Evolutionary conservation across 2,329 filamentous ascomycete species (phyloP).

Genomic region (Colletotrichum neosansevieriae): DNA sequence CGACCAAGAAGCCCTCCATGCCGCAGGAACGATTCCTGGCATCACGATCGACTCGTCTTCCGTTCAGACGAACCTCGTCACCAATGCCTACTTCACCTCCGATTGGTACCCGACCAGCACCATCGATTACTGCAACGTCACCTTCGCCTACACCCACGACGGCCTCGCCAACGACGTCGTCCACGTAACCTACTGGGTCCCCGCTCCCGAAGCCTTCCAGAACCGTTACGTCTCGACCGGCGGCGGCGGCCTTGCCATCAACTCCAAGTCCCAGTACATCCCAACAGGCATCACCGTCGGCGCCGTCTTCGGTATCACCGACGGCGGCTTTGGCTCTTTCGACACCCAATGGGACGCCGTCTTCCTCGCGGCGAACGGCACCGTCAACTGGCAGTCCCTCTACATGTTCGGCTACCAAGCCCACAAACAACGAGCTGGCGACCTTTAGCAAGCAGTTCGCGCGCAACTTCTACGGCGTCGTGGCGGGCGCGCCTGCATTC

Average conservation of each 20-base stretch:
- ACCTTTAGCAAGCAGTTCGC: constrained; percentile 59
- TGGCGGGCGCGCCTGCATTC: constrained; percentile 60
- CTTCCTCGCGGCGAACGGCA: constrained; percentile 51
- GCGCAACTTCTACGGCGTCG: constrained; percentile 60
- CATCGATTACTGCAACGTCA: constrained; percentile 60
- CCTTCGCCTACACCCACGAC: constrained; percentile 58
- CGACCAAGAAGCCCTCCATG: constrained; percentile 43
- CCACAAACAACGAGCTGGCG: constrained; percentile 20
- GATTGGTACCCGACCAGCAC: constrained; percentile 47
- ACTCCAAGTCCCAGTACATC: constrained; percentile 48
- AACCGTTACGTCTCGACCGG: constrained; percentile 60
- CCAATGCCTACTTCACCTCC: constrained; percentile 48
- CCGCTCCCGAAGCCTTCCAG: constrained; percentile 55
- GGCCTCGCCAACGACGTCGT: constrained; percentile 51
- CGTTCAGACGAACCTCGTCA: constrained; percentile 47
- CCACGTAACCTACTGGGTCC: constrained; percentile 56
- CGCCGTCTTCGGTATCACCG: constrained; percentile 61
- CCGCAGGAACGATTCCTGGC: constrained; percentile 43
- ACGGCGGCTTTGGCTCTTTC: constrained; percentile 64
- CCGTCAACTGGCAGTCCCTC: constrained; percentile 32
- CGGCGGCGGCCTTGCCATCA: constrained; percentile 60
- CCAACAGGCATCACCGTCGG: constrained; percentile 58
- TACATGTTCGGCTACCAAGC: constrained; percentile 33
- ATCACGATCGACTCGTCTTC: constrained; percentile 47
- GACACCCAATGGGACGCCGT: constrained; percentile 52